phyloP scores from a whole-genome alignment of 176 grass and related monocot genomes.

The Triticum aestivum region DNA sequence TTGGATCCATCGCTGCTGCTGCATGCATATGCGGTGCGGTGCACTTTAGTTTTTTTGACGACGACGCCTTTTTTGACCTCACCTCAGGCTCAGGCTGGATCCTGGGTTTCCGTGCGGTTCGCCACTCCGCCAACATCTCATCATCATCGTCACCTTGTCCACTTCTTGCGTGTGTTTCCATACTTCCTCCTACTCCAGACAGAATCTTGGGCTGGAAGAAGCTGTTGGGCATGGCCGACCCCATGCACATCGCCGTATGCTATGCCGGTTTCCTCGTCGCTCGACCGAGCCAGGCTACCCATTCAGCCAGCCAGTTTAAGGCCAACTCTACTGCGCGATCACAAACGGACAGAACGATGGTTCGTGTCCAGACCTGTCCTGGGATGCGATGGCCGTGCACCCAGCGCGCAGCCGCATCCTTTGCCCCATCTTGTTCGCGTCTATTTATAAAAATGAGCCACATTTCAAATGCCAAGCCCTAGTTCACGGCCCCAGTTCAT shows the following conservation, averaged over 20 bases:
- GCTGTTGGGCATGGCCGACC: constrained; percentile 22
- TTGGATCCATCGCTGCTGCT: not conserved
- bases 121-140: not conserved
- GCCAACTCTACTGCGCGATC: too few species aligned
- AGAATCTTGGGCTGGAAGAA: not conserved
- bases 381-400: too few species aligned
- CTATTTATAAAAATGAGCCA: too few species aligned
- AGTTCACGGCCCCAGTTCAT: too few species aligned
- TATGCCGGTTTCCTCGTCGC: not conserved
- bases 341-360: too few species aligned
- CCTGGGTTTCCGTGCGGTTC: constrained; percentile 14
- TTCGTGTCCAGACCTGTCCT: too few species aligned
- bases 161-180: not conserved
- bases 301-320: too few species aligned
- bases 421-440: too few species aligned
- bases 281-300: too few species aligned
- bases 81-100: not conserved
- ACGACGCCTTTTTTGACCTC: not conserved
- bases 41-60: not conserved
- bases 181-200: not conserved
- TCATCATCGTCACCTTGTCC: not conserved
- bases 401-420: too few species aligned
- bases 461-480: too few species aligned
- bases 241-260: not conserved
- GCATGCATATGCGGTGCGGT: not conserved